Percentiles rank a stretch among this genome's conserved stretches.
These are phyloP conservation scores for Cryphonectria parasitica DNA, from an alignment of 2,329 filamentous ascomycete species.

Conservation along the genomic window DNA sequence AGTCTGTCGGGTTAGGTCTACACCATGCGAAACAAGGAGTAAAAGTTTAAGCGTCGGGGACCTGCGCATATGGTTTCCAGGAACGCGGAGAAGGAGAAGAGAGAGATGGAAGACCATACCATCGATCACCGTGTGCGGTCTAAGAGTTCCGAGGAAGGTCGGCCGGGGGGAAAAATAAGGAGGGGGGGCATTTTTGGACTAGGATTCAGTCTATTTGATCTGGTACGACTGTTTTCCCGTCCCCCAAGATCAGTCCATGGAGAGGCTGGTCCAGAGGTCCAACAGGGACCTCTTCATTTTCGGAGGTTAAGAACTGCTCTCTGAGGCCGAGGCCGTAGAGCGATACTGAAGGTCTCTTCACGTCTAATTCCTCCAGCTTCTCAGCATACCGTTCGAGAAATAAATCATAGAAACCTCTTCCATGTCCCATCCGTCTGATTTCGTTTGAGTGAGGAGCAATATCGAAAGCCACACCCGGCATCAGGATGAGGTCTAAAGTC, in stretches of 20 bases:
- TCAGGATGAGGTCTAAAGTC: slow-evolving; percentile 80
- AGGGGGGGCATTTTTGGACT: slow-evolving; percentile 40
- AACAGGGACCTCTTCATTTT: slow-evolving; percentile 70
- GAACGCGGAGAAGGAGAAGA: slow-evolving; percentile 6
- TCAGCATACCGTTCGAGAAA: slow-evolving; percentile 77
- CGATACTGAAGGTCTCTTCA: slow-evolving; percentile 47
- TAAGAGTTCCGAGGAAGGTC: slow-evolving; percentile 6
- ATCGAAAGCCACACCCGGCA: slow-evolving; percentile 95
- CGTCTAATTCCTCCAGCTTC: slow-evolving; percentile 40
- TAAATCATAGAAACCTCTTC: slow-evolving; percentile 95
- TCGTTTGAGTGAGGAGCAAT: slow-evolving; percentile 52
- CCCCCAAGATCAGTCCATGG: slow-evolving; percentile 75
- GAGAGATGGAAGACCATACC: slow-evolving; percentile 7
- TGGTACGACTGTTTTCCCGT: slow-evolving; percentile 53
- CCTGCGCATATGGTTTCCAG: slow-evolving; percentile 6
- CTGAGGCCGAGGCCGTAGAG: slow-evolving; percentile 79
- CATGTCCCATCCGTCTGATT: slow-evolving; percentile 83
- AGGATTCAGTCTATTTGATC: slow-evolving; percentile 52
- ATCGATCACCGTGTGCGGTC: slow-evolving; percentile 11
- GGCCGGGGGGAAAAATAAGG: too few species aligned
- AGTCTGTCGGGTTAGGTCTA: slow-evolving; percentile 41
- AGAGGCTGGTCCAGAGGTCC: slow-evolving; percentile 77
- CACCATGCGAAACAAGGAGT: slow-evolving; percentile 16
- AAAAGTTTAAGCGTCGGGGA: slow-evolving; percentile 4
- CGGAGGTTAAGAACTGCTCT: slow-evolving; percentile 76